A percentile compares a stretch with the other conserved stretches of the same genome.
These are phyloP conservation scores for Mortierella alpina DNA, from an alignment of 192 early-diverging fungal species.

Conservation along the genomic window DNA sequence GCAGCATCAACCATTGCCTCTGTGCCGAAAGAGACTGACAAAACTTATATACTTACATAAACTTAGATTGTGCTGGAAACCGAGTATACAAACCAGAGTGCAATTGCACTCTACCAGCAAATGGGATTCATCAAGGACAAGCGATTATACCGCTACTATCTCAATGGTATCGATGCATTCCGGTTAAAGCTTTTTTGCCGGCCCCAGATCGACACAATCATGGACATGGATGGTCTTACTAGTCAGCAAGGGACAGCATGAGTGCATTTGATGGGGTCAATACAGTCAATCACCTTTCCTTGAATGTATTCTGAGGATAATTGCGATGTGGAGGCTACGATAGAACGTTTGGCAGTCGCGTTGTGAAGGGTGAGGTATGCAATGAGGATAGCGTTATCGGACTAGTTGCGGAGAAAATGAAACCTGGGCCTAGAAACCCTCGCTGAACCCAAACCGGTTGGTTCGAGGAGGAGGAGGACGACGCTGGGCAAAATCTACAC, in stretches of 20 bases:
- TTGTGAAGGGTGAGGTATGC: no score
- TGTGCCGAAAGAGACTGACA: no score
- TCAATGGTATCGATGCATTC: slow-evolving; percentile 94
- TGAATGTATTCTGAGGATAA: no score
- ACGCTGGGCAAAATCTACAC: neutral
- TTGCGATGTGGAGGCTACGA: no score
- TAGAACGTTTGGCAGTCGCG: no score
- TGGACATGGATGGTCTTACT: neutral
- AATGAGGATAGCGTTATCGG: no score
- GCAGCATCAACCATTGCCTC: no score
- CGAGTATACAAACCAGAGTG: slow-evolving; percentile 86
- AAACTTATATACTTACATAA: neutral
- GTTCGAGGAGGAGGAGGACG: slow-evolving; percentile 10
- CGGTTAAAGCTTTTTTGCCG: slow-evolving; percentile 79
- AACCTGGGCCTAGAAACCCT: neutral
- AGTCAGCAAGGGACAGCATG: neutral
- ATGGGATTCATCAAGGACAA: slow-evolving; percentile 97
- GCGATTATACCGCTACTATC: slow-evolving; percentile 88
- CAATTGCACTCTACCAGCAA: slow-evolving; percentile 87
- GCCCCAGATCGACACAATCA: slow-evolving; percentile 2
- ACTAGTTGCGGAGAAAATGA: no score
- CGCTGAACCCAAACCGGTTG: slow-evolving; percentile 6
- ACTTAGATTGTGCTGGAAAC: slow-evolving; percentile 87
- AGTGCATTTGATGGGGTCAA: neutral
- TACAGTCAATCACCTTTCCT: neutral